Evolutionary conservation across 1,284 basidiomycete genomes (phyloP).

Genomic region (Phlebopus sp.): DNA sequence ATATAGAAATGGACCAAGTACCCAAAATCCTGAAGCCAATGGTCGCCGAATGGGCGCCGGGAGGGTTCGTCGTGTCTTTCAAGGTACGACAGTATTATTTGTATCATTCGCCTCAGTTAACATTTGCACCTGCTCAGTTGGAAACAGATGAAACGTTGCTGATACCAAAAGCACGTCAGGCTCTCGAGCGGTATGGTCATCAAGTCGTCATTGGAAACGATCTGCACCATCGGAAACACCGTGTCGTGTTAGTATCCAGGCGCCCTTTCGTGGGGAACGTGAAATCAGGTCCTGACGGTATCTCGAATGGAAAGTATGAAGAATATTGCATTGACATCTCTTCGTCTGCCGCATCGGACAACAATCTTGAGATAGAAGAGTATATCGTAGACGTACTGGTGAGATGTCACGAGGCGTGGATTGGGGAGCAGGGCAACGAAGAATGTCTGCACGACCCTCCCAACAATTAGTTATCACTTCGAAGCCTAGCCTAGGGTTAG

Average conservation of each 20-base stretch:
- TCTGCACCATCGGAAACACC: conserved; percentile 83
- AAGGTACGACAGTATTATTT: conserved; percentile 56
- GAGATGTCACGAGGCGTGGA: conserved; percentile 73
- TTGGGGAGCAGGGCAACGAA: conserved; percentile 18
- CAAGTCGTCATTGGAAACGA: conserved; percentile 98
- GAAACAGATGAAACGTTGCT: conserved; percentile 87
- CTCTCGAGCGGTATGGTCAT: conserved; percentile 92
- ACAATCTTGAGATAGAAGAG: conserved; percentile 77
- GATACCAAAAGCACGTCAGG: conserved; percentile 86
- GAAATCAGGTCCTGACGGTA: conserved; percentile 34
- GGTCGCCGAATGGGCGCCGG: conserved; percentile 90
- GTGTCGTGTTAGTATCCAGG: conserved; percentile 83
- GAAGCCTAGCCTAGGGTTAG: conserved; percentile 7
- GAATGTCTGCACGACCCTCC: too few species aligned
- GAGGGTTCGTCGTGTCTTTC: conserved; percentile 94
- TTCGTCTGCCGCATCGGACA: conserved; percentile 43
- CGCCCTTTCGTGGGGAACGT: conserved; percentile 22
- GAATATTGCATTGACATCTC: conserved; percentile 68
- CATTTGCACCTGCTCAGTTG: conserved; percentile 51
- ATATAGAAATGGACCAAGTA: conserved; percentile 98
- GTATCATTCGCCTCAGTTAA: conserved; percentile 1
- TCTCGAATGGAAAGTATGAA: conserved; percentile 16
- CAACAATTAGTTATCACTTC: too few species aligned
- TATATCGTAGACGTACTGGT: conserved; percentile 82
- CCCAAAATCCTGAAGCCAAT: conserved; percentile 93